Base-by-base conservation (phyloP, 352 stramenopile species). In the Phytophthora foliorum region DNA sequence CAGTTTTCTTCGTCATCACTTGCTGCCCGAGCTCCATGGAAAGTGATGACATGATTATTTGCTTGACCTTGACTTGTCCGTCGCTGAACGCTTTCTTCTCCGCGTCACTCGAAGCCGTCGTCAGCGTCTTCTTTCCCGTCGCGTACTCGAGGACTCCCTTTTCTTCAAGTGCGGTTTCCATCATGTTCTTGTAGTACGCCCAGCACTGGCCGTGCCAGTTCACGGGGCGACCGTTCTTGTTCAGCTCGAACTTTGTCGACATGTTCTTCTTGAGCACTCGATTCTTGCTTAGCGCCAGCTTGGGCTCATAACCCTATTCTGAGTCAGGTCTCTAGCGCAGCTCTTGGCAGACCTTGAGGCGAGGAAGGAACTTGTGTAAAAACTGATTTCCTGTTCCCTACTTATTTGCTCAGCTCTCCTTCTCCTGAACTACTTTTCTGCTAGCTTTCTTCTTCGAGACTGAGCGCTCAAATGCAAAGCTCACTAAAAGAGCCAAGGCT, bases 121-220 rank as follows among this genome's bases (percentile, higher is more conserved):
- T 19, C 14, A 60, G 31, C 4, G 50, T 57, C 22, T 51, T 29
- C 0, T 46, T 24, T 14, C 60, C 42, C 1, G 24, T 57, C 24
- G 51, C 51, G 22, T 57, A 57, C 8, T 57, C 50, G 0, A 49
- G 41, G 2, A 55, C 9, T 2, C 31, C 39, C n/a, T 67, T 55
- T 1, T 53, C 41, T 14, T 9, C 59, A n/a, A 67, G 50, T 9
- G 51, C 3, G 25, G 57, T 7, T 32, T 52, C 16, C 61, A 69
- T 62, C 51, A 63, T 62, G 2, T 53, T 57, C 22, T 69, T 57
- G 51, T 38, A 63, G 61, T 53, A 69, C 42, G 34, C 6, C 61
- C 51, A 68, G 41, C n/a, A 57, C 32, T 62, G 60, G 21, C 32
- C 42, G 17, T 57, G 51, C 41, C 51, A 62, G n/a, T 45, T 57